Evolutionary conservation across 345 rosid genomes (phyloP), one percentile per base, ranked within the genome.

Genomic region (Rhodamnia rubescens): DNA sequence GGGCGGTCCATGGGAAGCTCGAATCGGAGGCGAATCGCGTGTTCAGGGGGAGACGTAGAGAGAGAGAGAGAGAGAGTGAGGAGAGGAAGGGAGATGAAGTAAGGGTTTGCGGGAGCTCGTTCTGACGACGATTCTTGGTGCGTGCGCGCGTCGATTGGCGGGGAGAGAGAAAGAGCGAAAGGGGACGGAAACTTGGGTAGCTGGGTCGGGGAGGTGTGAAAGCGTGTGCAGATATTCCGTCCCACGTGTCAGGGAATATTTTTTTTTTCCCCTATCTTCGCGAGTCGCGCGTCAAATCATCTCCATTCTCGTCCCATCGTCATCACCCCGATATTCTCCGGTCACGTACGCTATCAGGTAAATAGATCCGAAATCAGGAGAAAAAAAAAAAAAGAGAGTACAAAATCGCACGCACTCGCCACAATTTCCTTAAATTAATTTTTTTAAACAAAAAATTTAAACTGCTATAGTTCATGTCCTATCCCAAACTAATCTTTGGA

Each of bases 81-180:
- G 26, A 40, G 51, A 32, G 47, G 36, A 4, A 16, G 27, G 74
- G 44, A 2, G 52, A 36, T 8, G 21, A 29, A 74, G 75, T 84
- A 54, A 86, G 92, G 87, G 90, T 86, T 87, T 84, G 88, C 75
- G 51, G 54, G 54, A 85, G 75, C 44, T 29, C 74, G 74, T 27
- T 20, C 3, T 29, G 61, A 64, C 13, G 78, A 32, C 78, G 78
- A 64, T 64, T 32, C 78, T 64, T 64, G 78, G 40, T 6, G 75
- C 13, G 75, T 3, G 44, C 55, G 56, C 78, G 78, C 78, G 78
- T 64, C 44, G 44, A 64, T 64, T 32, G 44, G 75, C n/a, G 4
- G 44, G 44, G 75, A 8, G 22, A 16, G 42, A 29, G 42, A 61
- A 29, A 58, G 64, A 58, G 5, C 2, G 16, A 24, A 9, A 59